Evolutionary conservation across 208 protist species (phyloP).

Genomic region (Trichomonas vaginalis): DNA sequence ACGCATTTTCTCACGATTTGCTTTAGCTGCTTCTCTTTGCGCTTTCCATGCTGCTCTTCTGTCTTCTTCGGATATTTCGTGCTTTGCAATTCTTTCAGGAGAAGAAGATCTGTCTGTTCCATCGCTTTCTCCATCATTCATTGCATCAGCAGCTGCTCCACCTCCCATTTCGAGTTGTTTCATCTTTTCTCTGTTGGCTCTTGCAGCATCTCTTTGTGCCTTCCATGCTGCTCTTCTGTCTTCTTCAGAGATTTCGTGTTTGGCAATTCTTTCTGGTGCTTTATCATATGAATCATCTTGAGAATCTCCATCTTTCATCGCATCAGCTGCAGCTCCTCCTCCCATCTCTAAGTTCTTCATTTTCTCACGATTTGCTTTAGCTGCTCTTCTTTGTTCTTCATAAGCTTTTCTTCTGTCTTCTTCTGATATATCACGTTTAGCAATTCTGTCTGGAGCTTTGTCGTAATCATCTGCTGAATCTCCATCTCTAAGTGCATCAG

Average conservation of each 20-base stretch:
- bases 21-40: not conserved
- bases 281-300: not conserved
- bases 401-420: not conserved
- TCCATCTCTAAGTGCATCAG: not conserved
- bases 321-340: not conserved
- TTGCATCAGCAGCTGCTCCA: not conserved
- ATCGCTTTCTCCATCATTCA: not conserved
- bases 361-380: not conserved
- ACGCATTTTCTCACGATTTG: not conserved
- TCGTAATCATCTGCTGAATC: not conserved
- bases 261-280: not conserved
- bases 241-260: not conserved
- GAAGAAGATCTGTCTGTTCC: not conserved
- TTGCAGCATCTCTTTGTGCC: not conserved
- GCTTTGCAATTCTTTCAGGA: not conserved
- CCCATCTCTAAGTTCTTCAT: not conserved
- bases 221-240: not conserved
- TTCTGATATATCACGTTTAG: not conserved
- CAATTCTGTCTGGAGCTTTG: not conserved
- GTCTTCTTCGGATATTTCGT: conserved; percentile 3
- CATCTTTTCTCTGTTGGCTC: not conserved
- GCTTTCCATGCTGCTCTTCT: not conserved
- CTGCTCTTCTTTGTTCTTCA: not conserved
- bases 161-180: not conserved
- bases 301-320: not conserved